These are phyloP conservation scores for Auricularia heimuer DNA, from an alignment of 768 basidiomycete species.

Conservation along the genomic window DNA sequence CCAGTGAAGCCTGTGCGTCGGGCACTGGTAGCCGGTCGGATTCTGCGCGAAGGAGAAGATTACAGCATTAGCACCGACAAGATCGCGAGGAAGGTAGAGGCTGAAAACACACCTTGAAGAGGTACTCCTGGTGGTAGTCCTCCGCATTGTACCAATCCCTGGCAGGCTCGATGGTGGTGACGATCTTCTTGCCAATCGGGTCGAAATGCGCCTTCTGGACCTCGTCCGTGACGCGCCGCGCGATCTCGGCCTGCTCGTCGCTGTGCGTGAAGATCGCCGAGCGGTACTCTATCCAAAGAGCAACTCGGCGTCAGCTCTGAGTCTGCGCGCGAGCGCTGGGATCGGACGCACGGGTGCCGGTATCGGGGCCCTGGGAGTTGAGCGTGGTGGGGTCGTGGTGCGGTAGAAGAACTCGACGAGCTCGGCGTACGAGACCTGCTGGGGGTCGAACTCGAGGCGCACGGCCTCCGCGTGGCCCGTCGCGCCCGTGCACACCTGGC, in stretches of 20 bases:
- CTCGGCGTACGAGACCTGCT: slow-evolving; percentile 66
- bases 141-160: slow-evolving; percentile 77
- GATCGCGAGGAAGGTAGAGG: background rate
- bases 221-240: slow-evolving; percentile 68
- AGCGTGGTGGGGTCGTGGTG: slow-evolving; percentile 87
- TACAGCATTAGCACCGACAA: background rate
- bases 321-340: too few species aligned
- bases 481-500: slow-evolving; percentile 63
- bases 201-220: slow-evolving; percentile 78
- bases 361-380: slow-evolving; percentile 69
- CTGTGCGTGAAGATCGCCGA: slow-evolving; percentile 81
- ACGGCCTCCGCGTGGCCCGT: slow-evolving; percentile 89
- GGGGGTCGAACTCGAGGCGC: slow-evolving; percentile 77
- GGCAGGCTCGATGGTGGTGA: slow-evolving; percentile 62
- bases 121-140: slow-evolving; percentile 75
- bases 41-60: slow-evolving; percentile 28
- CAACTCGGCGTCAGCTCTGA: too few species aligned
- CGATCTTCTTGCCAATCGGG: slow-evolving; percentile 61
- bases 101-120: slow-evolving; percentile 36
- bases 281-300: slow-evolving; percentile 61
- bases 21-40: slow-evolving; percentile 84
- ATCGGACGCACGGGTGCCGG: slow-evolving; percentile 57
- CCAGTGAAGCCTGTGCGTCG: slow-evolving; percentile 82
- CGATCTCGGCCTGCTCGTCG: slow-evolving; percentile 60
- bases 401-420: slow-evolving; percentile 94